These are phyloP conservation scores for Diaporthe eres DNA, from an alignment of 2,329 filamentous ascomycete genomes.

Conservation along the genomic window DNA sequence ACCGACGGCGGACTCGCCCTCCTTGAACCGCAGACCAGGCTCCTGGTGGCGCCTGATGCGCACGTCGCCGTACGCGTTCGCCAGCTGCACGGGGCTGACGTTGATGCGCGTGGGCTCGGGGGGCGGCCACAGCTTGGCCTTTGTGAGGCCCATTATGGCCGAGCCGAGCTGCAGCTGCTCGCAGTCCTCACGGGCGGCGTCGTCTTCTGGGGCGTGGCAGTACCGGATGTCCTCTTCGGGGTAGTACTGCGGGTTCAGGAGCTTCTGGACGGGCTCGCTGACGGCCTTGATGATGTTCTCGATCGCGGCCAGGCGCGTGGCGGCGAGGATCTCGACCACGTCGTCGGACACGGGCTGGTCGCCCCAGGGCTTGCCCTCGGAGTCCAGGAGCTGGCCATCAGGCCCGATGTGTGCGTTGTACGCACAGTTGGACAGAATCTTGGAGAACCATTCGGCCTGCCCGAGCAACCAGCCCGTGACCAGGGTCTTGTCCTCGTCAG, in stretches of 20 bases:
- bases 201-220: slow-evolving; percentile 43
- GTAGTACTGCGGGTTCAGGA: slow-evolving; percentile 40
- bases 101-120: slow-evolving; percentile 39
- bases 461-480: slow-evolving; percentile 45
- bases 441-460: slow-evolving; percentile 43
- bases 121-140: slow-evolving; percentile 42
- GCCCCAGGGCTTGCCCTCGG: slow-evolving; percentile 42
- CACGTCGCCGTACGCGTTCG: slow-evolving; percentile 77
- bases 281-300: slow-evolving; percentile 41
- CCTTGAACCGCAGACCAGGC: slow-evolving; percentile 39
- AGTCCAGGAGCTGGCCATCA: slow-evolving; percentile 41
- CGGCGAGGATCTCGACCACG: slow-evolving; percentile 43
- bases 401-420: slow-evolving; percentile 42
- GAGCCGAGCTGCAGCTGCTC: slow-evolving; percentile 46
- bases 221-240: slow-evolving; percentile 33
- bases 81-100: slow-evolving; percentile 46
- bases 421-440: slow-evolving; percentile 42
- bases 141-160: slow-evolving; percentile 42
- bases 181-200: slow-evolving; percentile 43
- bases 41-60: slow-evolving; percentile 75
- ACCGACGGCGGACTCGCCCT: slow-evolving; percentile 4
- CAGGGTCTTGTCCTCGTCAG: slow-evolving; percentile 44
- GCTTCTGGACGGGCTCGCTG: slow-evolving; percentile 36
- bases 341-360: slow-evolving; percentile 39
- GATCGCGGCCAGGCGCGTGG: slow-evolving; percentile 39